Percentiles rank a stretch among this genome's conserved stretches.
phyloP scores from a whole-genome alignment of 148 eudicot genomes.

The Rhododendron mucronatum region DNA sequence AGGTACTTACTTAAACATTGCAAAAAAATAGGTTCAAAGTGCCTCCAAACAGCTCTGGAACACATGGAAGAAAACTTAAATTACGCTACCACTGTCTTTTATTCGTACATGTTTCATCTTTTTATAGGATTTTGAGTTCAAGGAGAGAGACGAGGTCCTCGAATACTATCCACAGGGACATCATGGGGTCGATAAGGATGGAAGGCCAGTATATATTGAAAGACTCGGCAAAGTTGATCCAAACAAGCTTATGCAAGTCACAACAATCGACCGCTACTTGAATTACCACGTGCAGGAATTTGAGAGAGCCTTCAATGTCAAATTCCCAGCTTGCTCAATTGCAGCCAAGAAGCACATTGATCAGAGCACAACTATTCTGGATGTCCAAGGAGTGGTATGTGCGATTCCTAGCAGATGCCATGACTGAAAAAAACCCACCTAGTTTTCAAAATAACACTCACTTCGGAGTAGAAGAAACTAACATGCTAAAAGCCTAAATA shows the following conservation, averaged over 20 bases:
- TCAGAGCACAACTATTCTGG: slow-evolving; percentile 87
- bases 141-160: slow-evolving; percentile 65
- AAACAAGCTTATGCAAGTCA: slow-evolving; percentile 70
- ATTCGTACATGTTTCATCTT: not conserved
- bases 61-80: not conserved
- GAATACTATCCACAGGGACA: slow-evolving; percentile 89
- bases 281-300: slow-evolving; percentile 85
- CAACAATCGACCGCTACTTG: slow-evolving; percentile 70
- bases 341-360: slow-evolving; percentile 81
- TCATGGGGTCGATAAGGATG: slow-evolving; percentile 93
- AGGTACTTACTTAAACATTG: slow-evolving; percentile 36
- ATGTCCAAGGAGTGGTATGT: slow-evolving; percentile 95
- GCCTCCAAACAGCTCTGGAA: not conserved
- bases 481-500: not conserved
- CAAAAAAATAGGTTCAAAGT: not conserved
- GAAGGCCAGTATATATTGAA: slow-evolving; percentile 83
- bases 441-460: not conserved
- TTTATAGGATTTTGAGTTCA: slow-evolving; percentile 66
- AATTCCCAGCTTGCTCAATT: slow-evolving; percentile 83
- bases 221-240: slow-evolving; percentile 72
- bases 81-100: not conserved
- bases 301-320: slow-evolving; percentile 60
- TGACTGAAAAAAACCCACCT: not conserved
- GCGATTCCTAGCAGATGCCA: not conserved
- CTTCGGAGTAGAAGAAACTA: not conserved